phyloP scores from a whole-genome alignment of 1,284 basidiomycete genomes.

The Fomitiporia mediterranea region DNA sequence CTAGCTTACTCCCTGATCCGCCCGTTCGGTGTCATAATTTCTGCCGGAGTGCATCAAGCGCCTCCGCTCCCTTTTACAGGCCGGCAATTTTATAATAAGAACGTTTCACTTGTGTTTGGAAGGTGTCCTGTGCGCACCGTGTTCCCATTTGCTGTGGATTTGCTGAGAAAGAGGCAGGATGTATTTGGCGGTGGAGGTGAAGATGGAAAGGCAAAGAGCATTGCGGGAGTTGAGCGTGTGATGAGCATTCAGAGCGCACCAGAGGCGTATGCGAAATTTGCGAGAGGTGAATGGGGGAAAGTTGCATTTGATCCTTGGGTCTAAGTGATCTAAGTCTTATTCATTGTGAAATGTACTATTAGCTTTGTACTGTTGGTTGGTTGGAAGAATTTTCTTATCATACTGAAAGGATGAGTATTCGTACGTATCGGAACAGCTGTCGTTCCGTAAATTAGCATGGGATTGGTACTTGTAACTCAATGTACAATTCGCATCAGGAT shows the following conservation, averaged over 20 bases:
- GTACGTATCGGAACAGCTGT: no score
- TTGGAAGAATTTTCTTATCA: no score
- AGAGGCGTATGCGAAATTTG: constrained; percentile 59
- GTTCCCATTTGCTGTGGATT: constrained; percentile 68
- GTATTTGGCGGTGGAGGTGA: constrained; percentile 42
- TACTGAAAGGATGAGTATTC: no score
- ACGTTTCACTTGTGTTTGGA: constrained; percentile 78
- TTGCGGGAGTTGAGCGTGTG: constrained; percentile 60
- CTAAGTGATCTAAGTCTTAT: no score
- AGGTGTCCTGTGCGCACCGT: constrained; percentile 82
- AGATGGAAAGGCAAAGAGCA: not conserved
- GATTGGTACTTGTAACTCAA: no score
- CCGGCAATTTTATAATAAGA: constrained; percentile 73
- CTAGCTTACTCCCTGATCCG: constrained; percentile 76
- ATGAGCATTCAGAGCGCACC: constrained; percentile 52
- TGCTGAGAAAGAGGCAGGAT: constrained; percentile 66
- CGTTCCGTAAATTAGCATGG: no score
- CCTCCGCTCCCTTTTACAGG: constrained; percentile 57
- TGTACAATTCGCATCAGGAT: no score
- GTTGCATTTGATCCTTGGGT: constrained; percentile 68
- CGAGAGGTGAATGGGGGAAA: constrained; percentile 67
- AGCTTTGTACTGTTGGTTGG: no score
- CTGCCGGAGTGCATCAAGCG: constrained; percentile 70
- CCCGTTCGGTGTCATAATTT: constrained; percentile 76
- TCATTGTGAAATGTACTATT: no score